These are phyloP conservation scores for Vaccinium darrowii DNA, from an alignment of 148 eudicot species.

Conservation along the genomic window DNA sequence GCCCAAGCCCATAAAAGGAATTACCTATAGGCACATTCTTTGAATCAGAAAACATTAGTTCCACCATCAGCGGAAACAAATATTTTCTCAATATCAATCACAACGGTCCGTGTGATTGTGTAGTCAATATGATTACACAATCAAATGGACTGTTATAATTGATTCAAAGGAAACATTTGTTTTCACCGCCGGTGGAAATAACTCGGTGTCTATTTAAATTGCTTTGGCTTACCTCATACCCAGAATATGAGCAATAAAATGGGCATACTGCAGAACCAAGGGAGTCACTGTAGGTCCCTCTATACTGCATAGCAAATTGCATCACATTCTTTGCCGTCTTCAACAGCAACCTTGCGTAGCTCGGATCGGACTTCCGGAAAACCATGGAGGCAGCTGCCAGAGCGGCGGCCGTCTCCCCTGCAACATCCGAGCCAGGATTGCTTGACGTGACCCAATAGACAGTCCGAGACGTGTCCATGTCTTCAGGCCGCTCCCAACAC, in stretches of 20 bases:
- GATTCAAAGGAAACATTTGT: too few relatives aligned
- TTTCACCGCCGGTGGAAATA: too few relatives aligned
- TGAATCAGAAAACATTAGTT: too few relatives aligned
- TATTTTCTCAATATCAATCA: too few relatives aligned
- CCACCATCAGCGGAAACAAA: too few relatives aligned
- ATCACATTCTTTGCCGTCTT: constrained; percentile 58
- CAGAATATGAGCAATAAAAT: constrained; percentile 91
- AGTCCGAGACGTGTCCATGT: constrained; percentile 73
- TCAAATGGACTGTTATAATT: too few relatives aligned
- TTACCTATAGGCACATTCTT: too few relatives aligned
- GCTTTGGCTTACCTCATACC: constrained; percentile 53
- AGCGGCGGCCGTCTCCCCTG: constrained; percentile 93
- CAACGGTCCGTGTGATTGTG: too few relatives aligned
- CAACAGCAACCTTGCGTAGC: constrained; percentile 56
- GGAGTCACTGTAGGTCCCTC: constrained; percentile 83
- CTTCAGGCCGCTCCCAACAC: constrained; percentile 97
- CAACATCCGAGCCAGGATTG: constrained; percentile 92
- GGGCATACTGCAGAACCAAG: constrained; percentile 81
- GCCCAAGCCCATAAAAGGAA: background rate
- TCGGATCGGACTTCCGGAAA: constrained; percentile 40
- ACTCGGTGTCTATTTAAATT: background rate
- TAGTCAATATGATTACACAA: too few relatives aligned
- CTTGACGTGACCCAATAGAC: constrained; percentile 65
- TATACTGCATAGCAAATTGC: constrained; percentile 70
- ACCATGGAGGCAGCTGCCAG: constrained; percentile 82